Evolutionary conservation across 1,139 yeast species (phyloP), one percentile per base, ranked within the genome.

Genomic region (Debaryomyces coudertii): DNA sequence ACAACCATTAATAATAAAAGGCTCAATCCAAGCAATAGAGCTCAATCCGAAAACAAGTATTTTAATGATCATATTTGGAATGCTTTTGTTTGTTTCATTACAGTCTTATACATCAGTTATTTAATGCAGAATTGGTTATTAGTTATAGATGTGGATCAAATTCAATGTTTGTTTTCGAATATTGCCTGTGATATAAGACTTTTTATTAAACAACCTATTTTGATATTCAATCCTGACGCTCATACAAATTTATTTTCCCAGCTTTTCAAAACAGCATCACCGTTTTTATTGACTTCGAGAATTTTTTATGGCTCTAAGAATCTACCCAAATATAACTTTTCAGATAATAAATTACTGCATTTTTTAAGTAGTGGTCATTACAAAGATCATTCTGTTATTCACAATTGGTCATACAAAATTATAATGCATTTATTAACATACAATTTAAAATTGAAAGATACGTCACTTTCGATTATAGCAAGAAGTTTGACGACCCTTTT

Each of bases 101-200:
- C 61, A n/a, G 66, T 69, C 23, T 57, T 65, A 36, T 65, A 65
- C 46, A 58, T 66, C 43, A 63, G 65, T 47, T 66, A 66, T 47
- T 48, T 66, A 34, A 50, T 63, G 14, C 33, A 38, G n/a, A 27
- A 28, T 14, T 38, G 41, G 41, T 20, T 38, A 25, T 27, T 28
- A 15, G 12, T 28, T 14, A 28, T 38, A 16, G 41, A 38, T 28
- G 15, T 38, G 16, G 18, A 38, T 28, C 34, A 28, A 29, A 16
- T 38, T 18, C 15, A 22, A 4, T 38, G 6, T 14, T 38, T 38
- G 34, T 14, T 38, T 28, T 18, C 24, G n/a, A 27, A 38, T 27
- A 29, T 38, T 20, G 8, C 14, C 9, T 29, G 28, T 18, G 41
- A 38, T 27, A 25, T 38, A 12, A 27, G 34, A 18, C n/a, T 15